These are phyloP conservation scores for Lolium multiflorum DNA, from an alignment of 176 grass and related monocot species.

Conservation along the genomic window DNA sequence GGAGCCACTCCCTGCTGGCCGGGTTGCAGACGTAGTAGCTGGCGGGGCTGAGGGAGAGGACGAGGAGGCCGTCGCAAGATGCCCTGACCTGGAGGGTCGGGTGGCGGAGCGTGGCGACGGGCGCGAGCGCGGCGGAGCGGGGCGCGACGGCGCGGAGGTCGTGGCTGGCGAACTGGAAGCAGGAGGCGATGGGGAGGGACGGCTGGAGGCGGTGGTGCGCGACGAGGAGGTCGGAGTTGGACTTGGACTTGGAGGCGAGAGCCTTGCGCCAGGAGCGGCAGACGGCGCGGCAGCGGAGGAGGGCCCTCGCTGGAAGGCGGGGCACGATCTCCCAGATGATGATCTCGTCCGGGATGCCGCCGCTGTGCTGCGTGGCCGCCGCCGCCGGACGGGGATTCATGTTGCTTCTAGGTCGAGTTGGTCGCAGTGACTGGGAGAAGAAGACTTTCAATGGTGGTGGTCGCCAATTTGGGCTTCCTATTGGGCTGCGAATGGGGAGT, in stretches of 20 bases:
- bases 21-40: constrained; percentile 10
- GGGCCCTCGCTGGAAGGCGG: neutral
- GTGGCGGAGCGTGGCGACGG: neutral
- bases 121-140: neutral
- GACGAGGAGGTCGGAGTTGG: neutral
- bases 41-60: neutral
- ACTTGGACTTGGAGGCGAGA: neutral
- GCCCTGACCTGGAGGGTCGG: constrained; percentile 5
- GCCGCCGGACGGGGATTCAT: neutral
- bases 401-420: neutral
- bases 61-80: constrained; percentile 13
- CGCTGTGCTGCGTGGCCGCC: neutral
- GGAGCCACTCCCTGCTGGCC: neutral
- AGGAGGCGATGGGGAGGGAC: neutral
- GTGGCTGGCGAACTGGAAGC: neutral
- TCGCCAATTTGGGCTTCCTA: no score
- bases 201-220: neutral
- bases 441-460: no score
- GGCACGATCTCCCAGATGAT: constrained; percentile 2
- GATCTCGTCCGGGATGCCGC: neutral
- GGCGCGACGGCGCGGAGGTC: neutral
- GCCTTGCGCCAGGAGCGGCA: neutral
- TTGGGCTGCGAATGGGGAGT: no score
- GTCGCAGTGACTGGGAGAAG: no score
- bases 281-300: neutral